Evolutionary conservation across 352 stramenopile species (phyloP), one percentile per base, ranked within the genome.

Genomic region (Achlya hypogyna): DNA sequence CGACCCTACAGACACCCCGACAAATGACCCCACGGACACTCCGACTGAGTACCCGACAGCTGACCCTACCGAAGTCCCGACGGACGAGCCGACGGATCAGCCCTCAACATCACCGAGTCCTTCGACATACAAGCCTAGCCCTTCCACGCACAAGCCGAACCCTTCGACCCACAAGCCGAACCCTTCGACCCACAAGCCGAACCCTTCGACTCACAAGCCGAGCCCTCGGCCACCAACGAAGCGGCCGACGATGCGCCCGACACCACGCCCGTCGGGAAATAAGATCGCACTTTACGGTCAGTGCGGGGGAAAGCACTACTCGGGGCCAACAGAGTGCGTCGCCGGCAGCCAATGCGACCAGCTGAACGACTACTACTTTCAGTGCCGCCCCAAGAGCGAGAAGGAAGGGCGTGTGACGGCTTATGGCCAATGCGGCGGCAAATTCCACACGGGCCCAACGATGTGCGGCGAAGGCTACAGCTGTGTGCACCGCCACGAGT

Each of bases 351-450:
- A 67, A n/a, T 67, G 60, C 60, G 18, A 43, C 3, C 4, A 49
- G 1, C n/a, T 25, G 20, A 58, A 58, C 25, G 20, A 59, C 2
- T 58, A 58, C 42, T 67, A 49, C 34, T 67, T 27, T 3, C 60
- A 67, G 34, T 67, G 60, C n/a, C 38, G 51, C 12, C 60, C 60
- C 9, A 64, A 32, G n/a, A 35, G 32, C n/a, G 40, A 64, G 32
- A 35, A 51, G 4, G 35, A 29, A 34, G 38, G 28, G 14, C 25
- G 28, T 16, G 20, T 58, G 22, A 22, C 60, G 9, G 27, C 42
- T 1, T 59, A 32, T 22, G 28, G 34, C 16, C 60, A 67, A 58
- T 67, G 60, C 43, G 60, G 42, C 22, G 60, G 60, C 27, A 58
- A 67, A 27, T 23, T 22, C 10, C 59, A 58, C 60, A 58, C n/a